Conservation (phyloP, 139 green algal species). For the Deuterostichococcus epilithicus region DNA sequence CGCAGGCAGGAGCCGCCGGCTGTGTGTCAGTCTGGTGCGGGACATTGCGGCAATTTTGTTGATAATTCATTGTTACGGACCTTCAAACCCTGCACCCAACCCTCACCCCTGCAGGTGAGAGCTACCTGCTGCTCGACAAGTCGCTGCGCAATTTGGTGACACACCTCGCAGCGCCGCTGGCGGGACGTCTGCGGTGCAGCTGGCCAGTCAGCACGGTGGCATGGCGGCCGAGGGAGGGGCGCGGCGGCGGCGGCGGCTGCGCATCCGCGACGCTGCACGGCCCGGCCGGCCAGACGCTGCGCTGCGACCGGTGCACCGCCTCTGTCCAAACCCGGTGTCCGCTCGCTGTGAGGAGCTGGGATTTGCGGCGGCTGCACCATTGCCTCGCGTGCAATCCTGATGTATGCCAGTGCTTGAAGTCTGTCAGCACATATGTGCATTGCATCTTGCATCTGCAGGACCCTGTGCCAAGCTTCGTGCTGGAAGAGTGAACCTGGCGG, state of each 20-base stretch:
- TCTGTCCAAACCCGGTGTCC: not conserved
- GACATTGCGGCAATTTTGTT: too few relatives aligned
- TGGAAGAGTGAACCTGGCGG: too few relatives aligned
- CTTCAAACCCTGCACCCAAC: too few relatives aligned
- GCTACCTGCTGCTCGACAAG: conserved; percentile 74
- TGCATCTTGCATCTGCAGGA: not conserved
- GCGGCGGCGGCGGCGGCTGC: not conserved
- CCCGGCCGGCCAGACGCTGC: not conserved
- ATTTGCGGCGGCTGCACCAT: conserved; percentile 9
- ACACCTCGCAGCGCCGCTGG: conserved; percentile 30
- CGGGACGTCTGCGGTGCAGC: conserved; percentile 25
- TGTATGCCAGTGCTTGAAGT: too few relatives aligned
- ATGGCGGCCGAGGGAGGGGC: too few relatives aligned
- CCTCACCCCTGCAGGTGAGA: conserved; percentile 51
- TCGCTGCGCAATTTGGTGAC: conserved; percentile 45
- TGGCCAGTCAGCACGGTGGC: conserved; percentile 43
- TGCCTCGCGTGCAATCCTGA: too few relatives aligned
- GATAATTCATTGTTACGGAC: too few relatives aligned
- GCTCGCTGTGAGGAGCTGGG: not conserved
- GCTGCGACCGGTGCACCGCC: not conserved
- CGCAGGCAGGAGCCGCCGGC: too few relatives aligned
- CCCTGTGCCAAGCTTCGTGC: too few relatives aligned
- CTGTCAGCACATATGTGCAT: too few relatives aligned
- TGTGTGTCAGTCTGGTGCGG: too few relatives aligned
- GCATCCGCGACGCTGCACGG: conserved; percentile 27